These are phyloP conservation scores for Sonneratia alba DNA, from an alignment of 345 rosid genomes.

Conservation along the genomic window DNA sequence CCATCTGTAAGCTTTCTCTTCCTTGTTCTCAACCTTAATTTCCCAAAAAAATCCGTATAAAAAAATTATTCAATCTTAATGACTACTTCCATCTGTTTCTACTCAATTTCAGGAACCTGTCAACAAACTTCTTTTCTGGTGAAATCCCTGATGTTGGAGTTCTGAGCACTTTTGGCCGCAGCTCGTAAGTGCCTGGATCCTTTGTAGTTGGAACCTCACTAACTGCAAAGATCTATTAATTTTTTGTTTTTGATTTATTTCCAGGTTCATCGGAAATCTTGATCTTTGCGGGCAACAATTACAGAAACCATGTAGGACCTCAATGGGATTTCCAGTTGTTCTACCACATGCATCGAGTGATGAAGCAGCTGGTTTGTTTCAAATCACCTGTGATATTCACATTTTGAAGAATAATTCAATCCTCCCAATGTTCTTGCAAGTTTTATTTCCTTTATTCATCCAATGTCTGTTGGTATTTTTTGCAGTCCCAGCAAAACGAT, in stretches of 20 bases:
- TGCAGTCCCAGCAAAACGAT: slow-evolving; percentile 55
- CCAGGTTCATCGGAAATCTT: slow-evolving; percentile 69
- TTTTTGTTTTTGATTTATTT: not conserved
- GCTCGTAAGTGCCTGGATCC: slow-evolving; percentile 47
- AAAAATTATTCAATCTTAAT: not conserved
- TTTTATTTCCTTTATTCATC: no score
- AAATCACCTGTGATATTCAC: not conserved
- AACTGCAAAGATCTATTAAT: no score
- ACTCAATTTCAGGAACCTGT: slow-evolving; percentile 50
- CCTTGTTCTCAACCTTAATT: not conserved
- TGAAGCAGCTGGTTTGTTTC: slow-evolving; percentile 58
- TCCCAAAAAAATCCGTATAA: not conserved
- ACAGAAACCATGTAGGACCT: slow-evolving; percentile 79
- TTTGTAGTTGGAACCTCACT: not conserved
- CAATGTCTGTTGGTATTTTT: not conserved
- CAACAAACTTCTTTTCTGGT: slow-evolving; percentile 87
- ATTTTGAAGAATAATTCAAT: not conserved
- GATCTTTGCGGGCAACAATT: slow-evolving; percentile 92
- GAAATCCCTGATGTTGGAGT: slow-evolving; percentile 88
- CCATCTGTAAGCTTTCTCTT: slow-evolving; percentile 46
- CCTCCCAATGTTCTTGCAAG: not conserved
- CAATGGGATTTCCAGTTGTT: slow-evolving; percentile 95
- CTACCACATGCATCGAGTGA: slow-evolving; percentile 86
- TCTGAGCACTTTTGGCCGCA: slow-evolving; percentile 58
- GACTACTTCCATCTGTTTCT: slow-evolving; percentile 10